Conservation (phyloP, 306 rosid species). For the Ammopiptanthus mongolicus region DNA sequence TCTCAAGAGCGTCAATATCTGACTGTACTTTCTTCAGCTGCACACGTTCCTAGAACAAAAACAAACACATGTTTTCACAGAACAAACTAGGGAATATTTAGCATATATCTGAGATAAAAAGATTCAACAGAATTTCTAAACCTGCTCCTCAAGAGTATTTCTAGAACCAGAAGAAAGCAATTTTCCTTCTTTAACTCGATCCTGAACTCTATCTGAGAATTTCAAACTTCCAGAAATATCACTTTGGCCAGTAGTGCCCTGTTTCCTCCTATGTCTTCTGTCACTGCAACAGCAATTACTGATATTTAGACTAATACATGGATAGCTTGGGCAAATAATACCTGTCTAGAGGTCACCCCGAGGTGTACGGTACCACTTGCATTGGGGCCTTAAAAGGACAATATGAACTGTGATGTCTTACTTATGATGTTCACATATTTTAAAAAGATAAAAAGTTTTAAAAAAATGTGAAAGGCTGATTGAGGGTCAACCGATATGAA, state of each 20-base stretch:
- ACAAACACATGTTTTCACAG: constrained; percentile 8
- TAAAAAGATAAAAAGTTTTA: not conserved
- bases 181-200: constrained; percentile 52
- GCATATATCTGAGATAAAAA: not conserved
- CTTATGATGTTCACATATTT: not conserved
- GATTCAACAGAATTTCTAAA: constrained; percentile 19
- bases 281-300: constrained; percentile 33
- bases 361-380: too few species aligned
- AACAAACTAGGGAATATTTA: constrained; percentile 6
- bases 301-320: constrained; percentile 15
- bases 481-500: constrained; percentile 9
- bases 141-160: constrained; percentile 67
- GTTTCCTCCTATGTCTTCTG: constrained; percentile 58
- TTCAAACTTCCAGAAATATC: constrained; percentile 68
- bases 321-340: not conserved
- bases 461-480: constrained; percentile 24
- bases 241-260: constrained; percentile 43
- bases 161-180: constrained; percentile 42
- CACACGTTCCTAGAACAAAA: constrained; percentile 32
- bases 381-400: too few species aligned
- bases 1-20: constrained; percentile 50
- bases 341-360: too few species aligned
- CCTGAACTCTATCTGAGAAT: constrained; percentile 48
- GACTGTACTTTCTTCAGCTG: constrained; percentile 70
- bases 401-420: not conserved